Conservation (phyloP, 352 stramenopile genomes). For the Pythium brachiatum region DNA sequence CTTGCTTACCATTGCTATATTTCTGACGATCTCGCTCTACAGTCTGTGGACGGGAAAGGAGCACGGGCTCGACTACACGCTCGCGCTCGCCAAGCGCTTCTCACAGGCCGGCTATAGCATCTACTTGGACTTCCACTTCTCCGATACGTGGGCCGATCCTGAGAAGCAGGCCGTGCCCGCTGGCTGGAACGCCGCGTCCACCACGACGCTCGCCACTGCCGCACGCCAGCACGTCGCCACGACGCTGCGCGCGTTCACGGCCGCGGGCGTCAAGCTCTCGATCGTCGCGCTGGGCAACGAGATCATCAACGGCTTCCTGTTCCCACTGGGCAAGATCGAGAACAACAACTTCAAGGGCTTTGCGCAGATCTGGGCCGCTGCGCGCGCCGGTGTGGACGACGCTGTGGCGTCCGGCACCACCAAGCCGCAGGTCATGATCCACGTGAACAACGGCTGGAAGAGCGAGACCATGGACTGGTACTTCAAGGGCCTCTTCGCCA, state of each 20-base stretch:
- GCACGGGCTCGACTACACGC: not conserved
- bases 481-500: not conserved
- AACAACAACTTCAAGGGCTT: not conserved
- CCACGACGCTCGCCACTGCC: not conserved
- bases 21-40: not conserved
- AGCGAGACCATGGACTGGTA: not conserved
- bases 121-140: not conserved
- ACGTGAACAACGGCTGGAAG: not conserved
- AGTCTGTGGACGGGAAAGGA: not conserved
- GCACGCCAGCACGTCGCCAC: not conserved
- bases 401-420: not conserved
- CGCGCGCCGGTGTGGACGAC: not conserved
- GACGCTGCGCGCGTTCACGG: not conserved
- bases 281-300: not conserved
- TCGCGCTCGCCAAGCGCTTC: not conserved
- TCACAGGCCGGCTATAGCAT: not conserved
- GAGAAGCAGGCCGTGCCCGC: not conserved
- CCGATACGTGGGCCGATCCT: not conserved
- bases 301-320: not conserved
- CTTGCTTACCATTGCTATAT: too few species aligned
- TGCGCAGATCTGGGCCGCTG: not conserved
- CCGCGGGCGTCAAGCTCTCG: not conserved
- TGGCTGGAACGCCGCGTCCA: not conserved
- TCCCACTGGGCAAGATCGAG: not conserved
- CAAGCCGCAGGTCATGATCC: not conserved